Conservation (phyloP, 805 yeast species). For the Candida ascalaphidarum region DNA sequence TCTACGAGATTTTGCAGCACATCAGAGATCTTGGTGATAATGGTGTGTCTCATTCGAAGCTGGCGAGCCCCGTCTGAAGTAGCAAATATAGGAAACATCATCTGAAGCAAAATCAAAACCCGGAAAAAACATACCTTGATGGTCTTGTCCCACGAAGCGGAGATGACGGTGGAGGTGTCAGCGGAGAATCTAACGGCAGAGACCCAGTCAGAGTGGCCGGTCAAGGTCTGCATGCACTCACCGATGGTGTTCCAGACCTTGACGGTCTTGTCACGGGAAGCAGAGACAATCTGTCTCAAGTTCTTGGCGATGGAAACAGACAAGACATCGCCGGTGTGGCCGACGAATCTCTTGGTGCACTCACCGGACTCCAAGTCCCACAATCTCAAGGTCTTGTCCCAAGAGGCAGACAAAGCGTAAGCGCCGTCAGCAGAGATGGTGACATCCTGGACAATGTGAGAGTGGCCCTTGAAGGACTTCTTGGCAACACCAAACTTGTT, state of each 20-base stretch:
- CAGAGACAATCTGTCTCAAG: conserved; percentile 97
- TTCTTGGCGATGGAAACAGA: conserved; percentile 94
- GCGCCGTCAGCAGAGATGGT: conserved; percentile 96
- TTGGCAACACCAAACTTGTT: conserved; percentile 93
- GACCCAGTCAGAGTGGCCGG: conserved; percentile 99
- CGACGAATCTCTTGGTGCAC: conserved; percentile 90
- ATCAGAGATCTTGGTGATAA: conserved; percentile 99
- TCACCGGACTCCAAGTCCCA: conserved; percentile 96
- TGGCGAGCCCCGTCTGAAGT: conserved; percentile 84
- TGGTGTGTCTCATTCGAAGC: conserved; percentile 86
- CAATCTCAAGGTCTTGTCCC: conserved; percentile 99
- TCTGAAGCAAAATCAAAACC: conserved; percentile 22
- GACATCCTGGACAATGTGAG: conserved; percentile 97
- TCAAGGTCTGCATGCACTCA: conserved; percentile 88
- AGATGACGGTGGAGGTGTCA: conserved; percentile 69
- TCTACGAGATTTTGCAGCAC: background rate
- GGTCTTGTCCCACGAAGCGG: conserved; percentile 98
- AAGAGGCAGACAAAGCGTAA: conserved; percentile 96
- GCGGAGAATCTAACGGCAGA: conserved; percentile 90
- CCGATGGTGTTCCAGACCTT: conserved; percentile 99
- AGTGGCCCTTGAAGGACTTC: conserved; percentile 96
- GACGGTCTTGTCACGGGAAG: conserved; percentile 98
- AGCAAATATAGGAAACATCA: conserved; percentile 95
- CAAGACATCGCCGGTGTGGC: conserved; percentile 96
- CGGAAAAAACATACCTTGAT: conserved; percentile 81